Evolutionary conservation across 805 yeast genomes (phyloP).

Genomic region (Yarrowia hollandica): DNA sequence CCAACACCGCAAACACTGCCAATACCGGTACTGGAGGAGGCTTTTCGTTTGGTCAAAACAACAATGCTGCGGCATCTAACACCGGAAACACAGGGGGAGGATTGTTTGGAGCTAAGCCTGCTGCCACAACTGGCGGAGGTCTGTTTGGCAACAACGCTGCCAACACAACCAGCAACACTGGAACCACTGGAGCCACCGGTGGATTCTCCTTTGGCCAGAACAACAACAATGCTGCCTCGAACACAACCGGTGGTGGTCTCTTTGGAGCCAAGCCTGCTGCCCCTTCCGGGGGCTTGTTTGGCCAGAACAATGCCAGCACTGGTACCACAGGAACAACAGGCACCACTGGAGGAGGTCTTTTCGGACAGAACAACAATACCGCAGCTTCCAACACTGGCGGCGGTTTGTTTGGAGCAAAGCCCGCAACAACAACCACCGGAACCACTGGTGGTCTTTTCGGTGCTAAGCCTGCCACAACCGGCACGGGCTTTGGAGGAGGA

Average conservation of each 20-base stretch:
- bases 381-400: conserved; percentile 33
- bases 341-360: conserved; percentile 33
- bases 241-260: conserved; percentile 33
- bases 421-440: conserved; percentile 30
- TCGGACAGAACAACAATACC: conserved; percentile 31
- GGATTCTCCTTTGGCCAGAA: conserved; percentile 32
- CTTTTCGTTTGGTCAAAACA: conserved; percentile 41
- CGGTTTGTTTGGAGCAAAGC: conserved; percentile 36
- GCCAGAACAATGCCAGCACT: conserved; percentile 30
- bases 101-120: conserved; percentile 31
- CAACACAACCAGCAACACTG: conserved; percentile 31
- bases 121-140: conserved; percentile 29
- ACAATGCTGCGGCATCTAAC: neutral
- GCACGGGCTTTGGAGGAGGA: conserved; percentile 21
- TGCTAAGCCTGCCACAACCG: conserved; percentile 27
- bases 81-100: conserved; percentile 36
- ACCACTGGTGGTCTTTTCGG: conserved; percentile 36
- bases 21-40: conserved; percentile 35
- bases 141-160: conserved; percentile 32
- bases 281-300: conserved; percentile 32
- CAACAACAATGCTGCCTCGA: conserved; percentile 30
- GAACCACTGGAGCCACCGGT: too few relatives aligned
- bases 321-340: conserved; percentile 19
- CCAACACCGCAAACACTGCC: neutral
- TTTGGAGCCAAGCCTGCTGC: conserved; percentile 31